Conservation (phyloP, 495 filamentous ascomycete genomes). For the Talaromyces proteolyticus region DNA sequence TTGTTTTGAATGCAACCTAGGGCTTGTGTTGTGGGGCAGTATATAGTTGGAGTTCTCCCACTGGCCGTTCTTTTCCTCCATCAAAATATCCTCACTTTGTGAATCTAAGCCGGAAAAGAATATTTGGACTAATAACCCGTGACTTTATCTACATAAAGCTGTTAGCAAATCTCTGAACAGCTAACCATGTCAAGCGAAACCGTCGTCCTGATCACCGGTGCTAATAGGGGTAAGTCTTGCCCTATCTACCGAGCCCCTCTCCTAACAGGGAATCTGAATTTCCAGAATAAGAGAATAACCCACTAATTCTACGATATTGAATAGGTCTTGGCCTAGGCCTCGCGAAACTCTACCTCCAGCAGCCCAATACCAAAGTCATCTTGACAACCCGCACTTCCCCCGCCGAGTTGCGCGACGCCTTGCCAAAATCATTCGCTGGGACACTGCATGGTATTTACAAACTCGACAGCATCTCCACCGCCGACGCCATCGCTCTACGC, state of each 20-base stretch:
- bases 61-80: too few species aligned
- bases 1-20: too few species aligned
- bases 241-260: too few species aligned
- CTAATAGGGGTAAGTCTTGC: constrained; percentile 13
- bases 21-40: too few species aligned
- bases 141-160: not conserved
- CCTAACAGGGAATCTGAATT: too few species aligned
- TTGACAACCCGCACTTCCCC: constrained; percentile 27
- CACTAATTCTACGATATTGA: too few species aligned
- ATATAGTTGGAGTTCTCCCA: too few species aligned
- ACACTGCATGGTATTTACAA: constrained; percentile 12
- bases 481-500: constrained; percentile 20
- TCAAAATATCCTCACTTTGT: too few species aligned
- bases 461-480: constrained; percentile 3
- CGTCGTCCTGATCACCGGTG: constrained; percentile 15
- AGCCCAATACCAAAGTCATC: constrained; percentile 38
- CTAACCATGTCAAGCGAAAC: constrained; percentile 4
- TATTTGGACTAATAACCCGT: too few species aligned
- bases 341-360: constrained; percentile 23
- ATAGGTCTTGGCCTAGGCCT: constrained; percentile 43
- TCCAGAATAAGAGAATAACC: too few species aligned
- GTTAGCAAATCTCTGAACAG: not conserved
- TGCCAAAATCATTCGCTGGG: constrained; percentile 21
- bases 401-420: constrained; percentile 10
- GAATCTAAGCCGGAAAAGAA: too few species aligned